Evolutionary conservation across 257 asterid species (phyloP).

Genomic region (Anisodus tanguticus): DNA sequence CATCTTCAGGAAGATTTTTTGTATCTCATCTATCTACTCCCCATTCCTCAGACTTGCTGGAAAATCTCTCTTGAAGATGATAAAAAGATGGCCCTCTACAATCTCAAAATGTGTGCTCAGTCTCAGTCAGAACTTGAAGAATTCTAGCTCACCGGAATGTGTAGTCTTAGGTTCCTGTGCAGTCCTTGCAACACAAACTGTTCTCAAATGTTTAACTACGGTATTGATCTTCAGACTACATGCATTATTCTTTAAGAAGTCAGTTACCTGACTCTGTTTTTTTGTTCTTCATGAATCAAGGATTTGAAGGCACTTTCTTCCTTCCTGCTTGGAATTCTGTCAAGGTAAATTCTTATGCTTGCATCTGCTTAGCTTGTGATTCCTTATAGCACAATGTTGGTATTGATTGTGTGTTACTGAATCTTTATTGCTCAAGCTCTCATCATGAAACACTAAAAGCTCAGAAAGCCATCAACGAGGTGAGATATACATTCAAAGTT

Average conservation of each 20-base stretch:
- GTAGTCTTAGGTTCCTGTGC: slow-evolving; percentile 96
- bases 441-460: slow-evolving; percentile 92
- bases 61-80: slow-evolving; percentile 77
- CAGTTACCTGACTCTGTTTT: slow-evolving; percentile 39
- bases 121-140: slow-evolving; percentile 70
- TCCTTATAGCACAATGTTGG: background rate
- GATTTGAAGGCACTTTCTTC: slow-evolving; percentile 86
- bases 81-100: slow-evolving; percentile 97
- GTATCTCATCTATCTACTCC: slow-evolving; percentile 31
- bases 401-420: slow-evolving; percentile 32
- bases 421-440: slow-evolving; percentile 63
- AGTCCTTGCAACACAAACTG: slow-evolving; percentile 85
- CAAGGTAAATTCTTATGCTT: slow-evolving; percentile 58
- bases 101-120: slow-evolving; percentile 76
- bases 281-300: slow-evolving; percentile 52
- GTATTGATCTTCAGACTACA: slow-evolving; percentile 43
- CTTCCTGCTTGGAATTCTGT: slow-evolving; percentile 89
- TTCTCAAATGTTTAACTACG: slow-evolving; percentile 88
- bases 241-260: slow-evolving; percentile 31
- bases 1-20: slow-evolving; percentile 31
- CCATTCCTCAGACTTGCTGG: slow-evolving; percentile 75
- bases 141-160: slow-evolving; percentile 76
- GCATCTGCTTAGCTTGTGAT: slow-evolving; percentile 32
- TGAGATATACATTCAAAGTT: slow-evolving; percentile 42
- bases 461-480: slow-evolving; percentile 99